A percentile compares a stretch with the other conserved stretches of the same genome.
phyloP scores from a whole-genome alignment of 1,284 basidiomycete genomes.

The Rhodotorula sp. region DNA sequence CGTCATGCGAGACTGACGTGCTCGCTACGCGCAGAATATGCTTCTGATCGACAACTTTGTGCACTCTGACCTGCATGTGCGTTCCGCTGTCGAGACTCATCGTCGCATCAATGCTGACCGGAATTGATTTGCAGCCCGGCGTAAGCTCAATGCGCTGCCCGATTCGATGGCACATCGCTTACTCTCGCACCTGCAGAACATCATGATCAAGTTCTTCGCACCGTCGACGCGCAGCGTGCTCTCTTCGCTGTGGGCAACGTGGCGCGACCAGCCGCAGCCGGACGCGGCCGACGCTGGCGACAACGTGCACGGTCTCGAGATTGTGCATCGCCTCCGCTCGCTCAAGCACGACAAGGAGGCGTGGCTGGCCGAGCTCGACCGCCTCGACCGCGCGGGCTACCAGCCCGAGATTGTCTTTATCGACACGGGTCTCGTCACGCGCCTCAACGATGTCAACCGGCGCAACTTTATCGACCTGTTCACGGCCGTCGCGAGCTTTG shows the following conservation, averaged over 20 bases:
- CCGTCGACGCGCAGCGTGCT: conserved; percentile 46
- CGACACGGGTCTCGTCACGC: conserved; percentile 91
- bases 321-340: conserved; percentile 65
- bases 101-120: conserved; percentile 64
- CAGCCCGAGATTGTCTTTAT: conserved; percentile 94
- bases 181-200: conserved; percentile 33
- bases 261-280: conserved; percentile 58
- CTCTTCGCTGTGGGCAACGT: conserved; percentile 45
- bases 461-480: conserved; percentile 96
- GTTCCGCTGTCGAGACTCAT: conserved; percentile 60
- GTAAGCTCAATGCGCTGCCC: background rate
- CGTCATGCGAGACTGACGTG: background rate
- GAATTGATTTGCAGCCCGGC: conserved; percentile 1
- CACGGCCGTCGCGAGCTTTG: conserved; percentile 90
- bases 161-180: background rate
- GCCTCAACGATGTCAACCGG: conserved; percentile 76
- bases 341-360: conserved; percentile 56
- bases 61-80: conserved; percentile 79
- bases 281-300: conserved; percentile 43
- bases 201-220: conserved; percentile 51
- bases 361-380: conserved; percentile 72
- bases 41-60: conserved; percentile 97
- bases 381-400: conserved; percentile 71
- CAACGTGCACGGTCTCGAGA: conserved; percentile 50
- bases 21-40: conserved; percentile 71